Percentiles rank a stretch among this genome's conserved stretches.
Evolutionary conservation across 2,329 filamentous ascomycete species (phyloP).

Genomic region (Epichloe sp.): DNA sequence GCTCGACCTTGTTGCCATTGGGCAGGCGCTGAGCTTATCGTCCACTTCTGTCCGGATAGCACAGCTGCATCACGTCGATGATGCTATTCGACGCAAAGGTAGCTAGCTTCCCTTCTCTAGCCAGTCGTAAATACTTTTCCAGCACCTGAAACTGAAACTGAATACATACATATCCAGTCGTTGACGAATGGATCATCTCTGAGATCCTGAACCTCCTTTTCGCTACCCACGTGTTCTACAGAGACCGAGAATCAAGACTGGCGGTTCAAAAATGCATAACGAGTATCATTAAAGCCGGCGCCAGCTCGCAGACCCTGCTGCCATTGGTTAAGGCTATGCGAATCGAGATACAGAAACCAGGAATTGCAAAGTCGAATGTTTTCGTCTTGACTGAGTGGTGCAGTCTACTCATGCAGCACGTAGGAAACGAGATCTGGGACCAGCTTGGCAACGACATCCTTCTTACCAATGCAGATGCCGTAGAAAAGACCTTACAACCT

Average conservation of each 20-base stretch:
- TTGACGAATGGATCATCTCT: constrained; percentile 35
- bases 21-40: constrained; percentile 43
- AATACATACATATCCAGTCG: constrained; percentile 16
- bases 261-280: constrained; percentile 72
- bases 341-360: constrained; percentile 60
- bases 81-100: constrained; percentile 28
- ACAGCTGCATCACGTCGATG: constrained; percentile 42
- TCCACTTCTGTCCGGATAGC: constrained; percentile 44
- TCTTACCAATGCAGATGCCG: constrained; percentile 53
- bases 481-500: constrained; percentile 67
- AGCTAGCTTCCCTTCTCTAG: background rate
- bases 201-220: constrained; percentile 62
- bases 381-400: constrained; percentile 91
- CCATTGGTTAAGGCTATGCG: constrained; percentile 55
- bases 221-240: constrained; percentile 75
- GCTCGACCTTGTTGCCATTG: constrained; percentile 37
- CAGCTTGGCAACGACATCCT: constrained; percentile 53
- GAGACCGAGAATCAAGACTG: constrained; percentile 70
- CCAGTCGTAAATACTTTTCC: background rate
- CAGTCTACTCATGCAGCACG: constrained; percentile 60
- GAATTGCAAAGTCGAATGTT: constrained; percentile 65
- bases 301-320: constrained; percentile 43
- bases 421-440: constrained; percentile 51
- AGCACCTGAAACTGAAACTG: background rate
- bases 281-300: constrained; percentile 46